Conservation (phyloP, 2,329 filamentous ascomycete genomes). For the Cladosporium oxysporum region DNA sequence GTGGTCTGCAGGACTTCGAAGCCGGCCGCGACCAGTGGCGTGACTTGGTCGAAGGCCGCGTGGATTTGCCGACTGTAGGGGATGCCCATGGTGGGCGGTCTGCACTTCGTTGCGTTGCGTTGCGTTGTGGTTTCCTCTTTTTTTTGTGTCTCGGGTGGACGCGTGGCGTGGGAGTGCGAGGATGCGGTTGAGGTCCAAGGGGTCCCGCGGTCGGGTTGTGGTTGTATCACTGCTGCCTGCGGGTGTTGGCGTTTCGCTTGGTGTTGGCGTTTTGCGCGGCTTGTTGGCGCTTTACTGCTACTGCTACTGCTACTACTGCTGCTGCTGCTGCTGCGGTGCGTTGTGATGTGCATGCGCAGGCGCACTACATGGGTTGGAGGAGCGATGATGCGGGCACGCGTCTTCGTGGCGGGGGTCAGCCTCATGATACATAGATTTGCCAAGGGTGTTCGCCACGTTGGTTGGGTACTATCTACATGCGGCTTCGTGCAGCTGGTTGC, state of each 20-base stretch:
- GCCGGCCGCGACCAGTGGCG: constrained; percentile 52
- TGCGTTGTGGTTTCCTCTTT: neutral
- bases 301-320: neutral
- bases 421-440: neutral
- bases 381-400: neutral
- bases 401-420: neutral
- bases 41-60: constrained; percentile 55
- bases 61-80: constrained; percentile 56
- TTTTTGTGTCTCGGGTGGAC: neutral
- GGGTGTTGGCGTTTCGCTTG: neutral
- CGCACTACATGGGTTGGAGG: neutral
- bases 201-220: neutral
- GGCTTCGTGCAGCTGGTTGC: neutral
- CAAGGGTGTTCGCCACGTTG: neutral
- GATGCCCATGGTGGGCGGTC: constrained; percentile 47
- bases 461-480: neutral
- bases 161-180: neutral
- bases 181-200: constrained; percentile 1
- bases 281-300: neutral
- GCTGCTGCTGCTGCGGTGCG: neutral
- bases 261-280: neutral
- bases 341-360: neutral
- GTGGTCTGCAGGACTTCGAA: constrained; percentile 53
- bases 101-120: neutral
- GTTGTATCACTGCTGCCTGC: neutral